Evolutionary conservation across 768 basidiomycete genomes (phyloP).

Genomic region (Dacryopinax primogenitus): DNA sequence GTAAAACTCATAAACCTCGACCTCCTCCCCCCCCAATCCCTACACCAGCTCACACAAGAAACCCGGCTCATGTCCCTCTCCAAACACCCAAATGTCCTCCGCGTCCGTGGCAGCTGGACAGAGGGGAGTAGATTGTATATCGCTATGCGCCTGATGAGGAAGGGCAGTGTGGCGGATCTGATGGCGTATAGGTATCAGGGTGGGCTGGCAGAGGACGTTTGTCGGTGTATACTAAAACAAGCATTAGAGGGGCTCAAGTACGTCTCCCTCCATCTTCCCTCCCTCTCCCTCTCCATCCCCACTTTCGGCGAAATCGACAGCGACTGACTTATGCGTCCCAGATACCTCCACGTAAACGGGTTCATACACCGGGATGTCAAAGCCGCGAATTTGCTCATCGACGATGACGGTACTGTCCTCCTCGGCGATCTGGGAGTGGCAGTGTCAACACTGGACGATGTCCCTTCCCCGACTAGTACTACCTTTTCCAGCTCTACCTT

Average conservation of each 20-base stretch:
- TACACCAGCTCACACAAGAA: constrained; percentile 67
- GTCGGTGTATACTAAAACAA: constrained; percentile 72
- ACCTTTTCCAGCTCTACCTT: constrained; percentile 19
- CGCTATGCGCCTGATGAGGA: constrained; percentile 80
- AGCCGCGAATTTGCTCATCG: constrained; percentile 84
- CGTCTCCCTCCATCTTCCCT: constrained; percentile 25
- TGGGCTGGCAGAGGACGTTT: constrained; percentile 85
- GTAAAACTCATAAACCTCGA: constrained; percentile 87
- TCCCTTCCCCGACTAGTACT: constrained; percentile 25
- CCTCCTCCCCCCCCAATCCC: constrained; percentile 51
- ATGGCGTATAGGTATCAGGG: constrained; percentile 74
- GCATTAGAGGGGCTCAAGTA: constrained; percentile 79
- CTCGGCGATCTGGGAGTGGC: constrained; percentile 89
- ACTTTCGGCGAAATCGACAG: not conserved
- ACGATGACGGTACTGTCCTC: constrained; percentile 80
- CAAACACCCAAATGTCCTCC: constrained; percentile 86
- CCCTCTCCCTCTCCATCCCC: constrained; percentile 14
- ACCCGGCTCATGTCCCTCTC: constrained; percentile 85
- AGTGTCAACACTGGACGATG: constrained; percentile 62
- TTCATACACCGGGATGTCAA: constrained; percentile 92
- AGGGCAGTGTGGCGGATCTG: constrained; percentile 72
- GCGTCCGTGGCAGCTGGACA: constrained; percentile 83
- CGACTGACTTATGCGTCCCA: constrained; percentile 22
- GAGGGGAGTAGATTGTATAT: constrained; percentile 73
- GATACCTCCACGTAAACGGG: constrained; percentile 78